Evolutionary conservation across 805 yeast species (phyloP), one percentile per base, ranked within the genome.

Genomic region (Metschnikowia lunata): DNA sequence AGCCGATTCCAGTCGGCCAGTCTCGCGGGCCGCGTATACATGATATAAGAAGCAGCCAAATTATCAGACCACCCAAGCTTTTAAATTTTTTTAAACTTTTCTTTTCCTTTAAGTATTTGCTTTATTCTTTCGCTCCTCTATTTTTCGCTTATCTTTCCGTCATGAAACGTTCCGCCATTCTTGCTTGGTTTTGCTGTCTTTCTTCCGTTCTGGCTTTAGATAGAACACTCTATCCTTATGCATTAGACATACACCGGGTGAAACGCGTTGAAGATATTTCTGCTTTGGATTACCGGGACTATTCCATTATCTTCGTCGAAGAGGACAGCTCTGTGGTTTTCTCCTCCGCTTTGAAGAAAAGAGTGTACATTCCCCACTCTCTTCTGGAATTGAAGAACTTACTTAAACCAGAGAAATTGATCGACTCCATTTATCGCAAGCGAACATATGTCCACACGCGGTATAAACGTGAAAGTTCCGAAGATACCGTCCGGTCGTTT

Each of bases 321-420:
- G 36, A 47, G 4, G 51, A 48, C 15, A 39, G 34, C 9, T 42
- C 56, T 12, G 26, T 43, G 23, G 34, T 43, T 8, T 26, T 43
- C 2, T 13, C 46, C 10, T 10, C 18, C 7, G 29, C 30, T 14
- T 26, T 43, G 13, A 14, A 38, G 18, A 39, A 34, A 18, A 26
- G 14, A 27, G 34, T 39, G 14, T 15, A 23, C 31, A 38, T 35
- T 18, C 36, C 43, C 11, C 26, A 26, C 11, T 40, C 39, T 8
- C 26, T 37, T 11, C 34, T 34, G 23, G 46, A 38, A 29, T 37
- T 37, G 6, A 37, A 30, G n/a, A 12, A 35, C 6, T 10, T 43
- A 10, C 30, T 43, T 18, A 28, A 11, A 8, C 15, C 29, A 28
- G 27, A 23, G 27, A 34, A 34, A 13, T 43, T 37, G 42, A 33